Conservation (phyloP, 345 rosid species). For the Iberis pinnata region DNA sequence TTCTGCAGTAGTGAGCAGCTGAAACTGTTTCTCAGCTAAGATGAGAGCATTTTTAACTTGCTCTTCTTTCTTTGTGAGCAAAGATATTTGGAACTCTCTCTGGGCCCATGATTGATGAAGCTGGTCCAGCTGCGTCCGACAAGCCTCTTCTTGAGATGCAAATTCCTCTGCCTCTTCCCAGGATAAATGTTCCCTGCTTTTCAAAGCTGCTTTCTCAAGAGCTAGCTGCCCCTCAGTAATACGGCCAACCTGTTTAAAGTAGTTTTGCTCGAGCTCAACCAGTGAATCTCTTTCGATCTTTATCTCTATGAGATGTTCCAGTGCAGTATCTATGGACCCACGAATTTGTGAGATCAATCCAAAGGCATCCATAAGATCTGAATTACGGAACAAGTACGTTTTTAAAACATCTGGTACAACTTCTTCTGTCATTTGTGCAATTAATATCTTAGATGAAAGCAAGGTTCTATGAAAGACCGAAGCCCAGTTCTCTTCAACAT, state of each 20-base stretch:
- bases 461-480: constrained; percentile 50
- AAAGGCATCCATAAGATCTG: constrained; percentile 78
- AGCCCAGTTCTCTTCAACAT: constrained; percentile 50
- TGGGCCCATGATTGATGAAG: constrained; percentile 84
- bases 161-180: constrained; percentile 99
- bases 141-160: constrained; percentile 93
- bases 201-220: constrained; percentile 75
- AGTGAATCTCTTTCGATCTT: constrained; percentile 69
- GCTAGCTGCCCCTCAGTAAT: constrained; percentile 79
- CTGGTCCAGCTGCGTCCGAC: constrained; percentile 72
- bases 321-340: constrained; percentile 66
- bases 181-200: constrained; percentile 82
- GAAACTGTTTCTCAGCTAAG: constrained; percentile 56
- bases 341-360: constrained; percentile 72
- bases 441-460: constrained; percentile 48
- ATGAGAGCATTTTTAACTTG: constrained; percentile 49
- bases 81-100: constrained; percentile 54
- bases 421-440: constrained; percentile 59
- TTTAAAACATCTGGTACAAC: constrained; percentile 59
- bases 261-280: constrained; percentile 72
- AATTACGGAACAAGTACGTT: constrained; percentile 55
- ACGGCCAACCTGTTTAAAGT: constrained; percentile 71
- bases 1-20: constrained; percentile 44
- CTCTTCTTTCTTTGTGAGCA: constrained; percentile 54
- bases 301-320: constrained; percentile 68